Evolutionary conservation across 345 rosid species (phyloP), one percentile per base, ranked within the genome.

Genomic region (Sapria himalayana): DNA sequence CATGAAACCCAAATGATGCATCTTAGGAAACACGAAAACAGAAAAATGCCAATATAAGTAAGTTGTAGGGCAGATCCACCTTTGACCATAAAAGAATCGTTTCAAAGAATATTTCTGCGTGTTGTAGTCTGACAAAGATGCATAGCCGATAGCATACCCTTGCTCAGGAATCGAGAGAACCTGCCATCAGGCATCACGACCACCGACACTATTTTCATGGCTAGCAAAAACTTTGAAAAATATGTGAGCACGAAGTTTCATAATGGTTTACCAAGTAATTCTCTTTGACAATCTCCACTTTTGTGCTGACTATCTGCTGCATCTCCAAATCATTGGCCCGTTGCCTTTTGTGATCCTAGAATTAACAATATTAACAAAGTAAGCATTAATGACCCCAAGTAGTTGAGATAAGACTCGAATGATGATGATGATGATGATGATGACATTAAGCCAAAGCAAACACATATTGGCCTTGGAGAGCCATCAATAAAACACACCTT

Each of bases 261-360:
- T 0, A 11, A 3, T n/a, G 2, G 68, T 81, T 65, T 67, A 56
- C 98, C 94, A 89, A 54, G 71, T 89, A 82, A 59, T 79, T 70
- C 62, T 82, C 98, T 62, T 89, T 89, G 60, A 76, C 93, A 52
- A 89, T 76, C 76, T 89, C 98, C 41, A 89, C 91, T 48, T 72
- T 45, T 37, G 93, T 85, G 55, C 54, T 65, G 44, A 82, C 80
- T 25, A 60, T 65, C 65, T 74, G 82, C 64, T 70, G 71, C 66
- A 82, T 46, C 63, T 72, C 84, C 55, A 84, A 65, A 21, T 66
- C 71, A 62, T 63, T 79, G 29, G 55, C 51, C 31, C 52, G 45
- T 56, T 67, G 76, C 49, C 71, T 76, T 67, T 72, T 82, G 54
- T 78, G 82, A 61, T 82, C 79, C 94, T 76, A 65, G 43, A 54